These are phyloP conservation scores for Boletellus sp. DNA, from an alignment of 768 basidiomycete species.

Conservation along the genomic window DNA sequence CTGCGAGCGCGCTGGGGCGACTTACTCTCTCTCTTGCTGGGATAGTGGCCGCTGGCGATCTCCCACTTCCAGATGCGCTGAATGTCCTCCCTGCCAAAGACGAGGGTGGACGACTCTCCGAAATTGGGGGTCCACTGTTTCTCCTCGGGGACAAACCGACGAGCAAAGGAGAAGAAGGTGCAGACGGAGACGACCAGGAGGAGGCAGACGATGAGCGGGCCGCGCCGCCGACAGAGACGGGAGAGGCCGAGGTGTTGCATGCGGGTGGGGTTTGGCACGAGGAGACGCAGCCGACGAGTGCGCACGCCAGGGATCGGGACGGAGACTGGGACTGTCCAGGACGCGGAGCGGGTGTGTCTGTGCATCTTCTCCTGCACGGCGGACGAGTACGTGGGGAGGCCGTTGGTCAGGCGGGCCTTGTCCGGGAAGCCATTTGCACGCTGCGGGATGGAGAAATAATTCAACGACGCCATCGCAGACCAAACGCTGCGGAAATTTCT, in stretches of 20 bases:
- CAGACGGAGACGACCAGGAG: conserved; percentile 47
- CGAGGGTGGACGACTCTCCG: conserved; percentile 64
- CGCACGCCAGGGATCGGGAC: conserved; percentile 59
- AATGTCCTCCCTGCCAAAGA: conserved; percentile 74
- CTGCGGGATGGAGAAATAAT: conserved; percentile 45
- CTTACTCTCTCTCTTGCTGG: conserved; percentile 74
- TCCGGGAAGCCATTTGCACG: conserved; percentile 46
- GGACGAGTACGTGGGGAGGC: conserved; percentile 49
- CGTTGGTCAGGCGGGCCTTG: conserved; percentile 40
- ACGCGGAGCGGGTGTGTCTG: conserved; percentile 40
- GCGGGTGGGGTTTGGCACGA: conserved; percentile 57
- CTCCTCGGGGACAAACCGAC: conserved; percentile 56
- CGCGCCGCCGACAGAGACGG: conserved; percentile 58
- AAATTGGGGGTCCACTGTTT: conserved; percentile 62
- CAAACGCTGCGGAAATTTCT: conserved; percentile 16
- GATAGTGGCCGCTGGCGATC: conserved; percentile 89
- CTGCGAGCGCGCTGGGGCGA: conserved; percentile 9
- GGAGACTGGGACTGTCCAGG: conserved; percentile 60
- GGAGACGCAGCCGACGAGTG: conserved; percentile 53
- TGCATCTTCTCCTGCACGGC: conserved; percentile 66
- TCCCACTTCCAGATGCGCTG: conserved; percentile 97
- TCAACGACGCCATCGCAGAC: conserved; percentile 41
- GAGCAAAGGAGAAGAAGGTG: conserved; percentile 55
- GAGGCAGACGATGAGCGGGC: conserved; percentile 49
- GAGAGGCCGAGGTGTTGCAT: conserved; percentile 53